Conservation (phyloP, 2,329 filamentous ascomycete genomes). For the Fonsecaea nubica region DNA sequence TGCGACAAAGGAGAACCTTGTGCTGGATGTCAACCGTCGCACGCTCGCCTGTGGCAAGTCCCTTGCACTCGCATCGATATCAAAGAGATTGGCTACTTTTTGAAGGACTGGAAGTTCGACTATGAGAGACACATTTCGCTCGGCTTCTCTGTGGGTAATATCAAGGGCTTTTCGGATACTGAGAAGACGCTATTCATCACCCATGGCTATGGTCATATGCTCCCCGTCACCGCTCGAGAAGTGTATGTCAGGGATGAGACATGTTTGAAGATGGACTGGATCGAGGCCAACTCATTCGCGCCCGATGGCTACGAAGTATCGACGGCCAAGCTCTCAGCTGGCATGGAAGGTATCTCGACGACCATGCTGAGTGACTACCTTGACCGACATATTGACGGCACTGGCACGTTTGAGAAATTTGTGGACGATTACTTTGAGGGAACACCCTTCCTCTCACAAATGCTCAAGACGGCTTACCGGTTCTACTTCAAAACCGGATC, state of each 20-base stretch:
- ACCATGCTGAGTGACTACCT: slow-evolving; percentile 87
- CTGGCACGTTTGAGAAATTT: slow-evolving; percentile 88
- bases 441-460: slow-evolving; percentile 92
- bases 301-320: slow-evolving; percentile 83
- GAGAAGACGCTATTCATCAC: slow-evolving; percentile 85
- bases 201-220: slow-evolving; percentile 90
- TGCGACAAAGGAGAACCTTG: slow-evolving; percentile 98
- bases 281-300: slow-evolving; percentile 74
- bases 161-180: slow-evolving; percentile 77
- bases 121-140: slow-evolving; percentile 88
- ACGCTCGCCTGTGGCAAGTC: slow-evolving; percentile 95
- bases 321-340: slow-evolving; percentile 87
- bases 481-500: slow-evolving; percentile 89
- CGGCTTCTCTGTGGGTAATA: slow-evolving; percentile 90
- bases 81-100: slow-evolving; percentile 97
- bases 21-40: slow-evolving; percentile 91
- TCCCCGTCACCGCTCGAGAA: slow-evolving; percentile 91
- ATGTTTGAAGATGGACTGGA: slow-evolving; percentile 93
- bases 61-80: slow-evolving; percentile 98
- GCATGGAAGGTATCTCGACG: slow-evolving; percentile 82
- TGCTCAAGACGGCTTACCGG: slow-evolving; percentile 93
- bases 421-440: slow-evolving; percentile 96
- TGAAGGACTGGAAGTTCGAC: slow-evolving; percentile 99
- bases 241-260: slow-evolving; percentile 90
- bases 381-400: slow-evolving; percentile 90